These are phyloP conservation scores for Globisporangium nagaii DNA, from an alignment of 352 stramenopile species.

Conservation along the genomic window DNA sequence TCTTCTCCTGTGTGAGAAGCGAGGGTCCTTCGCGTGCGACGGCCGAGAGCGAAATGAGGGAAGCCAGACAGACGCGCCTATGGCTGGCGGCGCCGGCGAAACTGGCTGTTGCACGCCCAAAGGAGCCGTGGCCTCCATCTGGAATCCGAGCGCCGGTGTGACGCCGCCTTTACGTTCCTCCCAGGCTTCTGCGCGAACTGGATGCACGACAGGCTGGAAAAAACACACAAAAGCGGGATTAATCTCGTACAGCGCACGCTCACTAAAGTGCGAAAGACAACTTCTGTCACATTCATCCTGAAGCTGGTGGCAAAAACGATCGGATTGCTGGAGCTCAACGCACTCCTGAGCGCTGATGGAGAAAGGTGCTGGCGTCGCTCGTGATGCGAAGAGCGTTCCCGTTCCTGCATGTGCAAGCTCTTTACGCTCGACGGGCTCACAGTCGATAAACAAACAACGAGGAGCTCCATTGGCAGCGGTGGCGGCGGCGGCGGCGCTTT, in stretches of 20 bases:
- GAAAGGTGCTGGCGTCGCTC: too few species aligned
- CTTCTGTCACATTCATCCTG: too few species aligned
- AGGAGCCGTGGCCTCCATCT: slow-evolving; percentile 1
- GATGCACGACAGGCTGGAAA: neutral
- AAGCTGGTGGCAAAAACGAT: too few species aligned
- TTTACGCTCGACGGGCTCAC: too few species aligned
- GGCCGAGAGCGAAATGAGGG: slow-evolving; percentile 34
- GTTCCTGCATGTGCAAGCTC: too few species aligned
- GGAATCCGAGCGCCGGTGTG: neutral
- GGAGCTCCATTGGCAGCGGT: neutral
- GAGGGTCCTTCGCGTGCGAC: slow-evolving; percentile 19
- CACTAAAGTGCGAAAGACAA: neutral
- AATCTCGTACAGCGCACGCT: neutral
- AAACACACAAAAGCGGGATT: neutral
- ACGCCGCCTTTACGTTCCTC: neutral
- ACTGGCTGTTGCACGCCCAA: neutral
- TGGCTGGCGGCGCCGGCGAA: neutral
- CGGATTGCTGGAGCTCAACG: too few species aligned
- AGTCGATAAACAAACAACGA: too few species aligned
- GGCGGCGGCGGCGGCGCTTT: neutral
- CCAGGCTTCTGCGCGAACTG: slow-evolving; percentile 1
- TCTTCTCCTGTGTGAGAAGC: neutral
- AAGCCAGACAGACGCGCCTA: neutral
- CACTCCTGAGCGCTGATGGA: too few species aligned
- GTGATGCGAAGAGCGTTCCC: too few species aligned